phyloP scores from a whole-genome alignment of 768 basidiomycete species.

The Naganishia friedmannii region DNA sequence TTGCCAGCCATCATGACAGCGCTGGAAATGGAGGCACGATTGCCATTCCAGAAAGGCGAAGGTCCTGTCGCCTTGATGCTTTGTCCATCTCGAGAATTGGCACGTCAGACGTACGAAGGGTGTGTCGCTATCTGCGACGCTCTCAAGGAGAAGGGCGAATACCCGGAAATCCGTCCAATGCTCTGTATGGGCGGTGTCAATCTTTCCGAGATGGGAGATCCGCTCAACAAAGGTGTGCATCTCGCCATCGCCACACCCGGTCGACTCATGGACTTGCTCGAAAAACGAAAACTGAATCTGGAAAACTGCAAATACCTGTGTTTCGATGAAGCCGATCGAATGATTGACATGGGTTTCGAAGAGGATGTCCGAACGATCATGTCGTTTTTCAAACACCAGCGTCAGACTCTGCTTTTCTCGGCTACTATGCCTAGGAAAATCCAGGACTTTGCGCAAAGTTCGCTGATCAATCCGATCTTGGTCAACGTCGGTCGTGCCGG shows the following conservation, averaged over 20 bases:
- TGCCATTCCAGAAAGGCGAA: slow-evolving; percentile 88
- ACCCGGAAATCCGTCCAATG: slow-evolving; percentile 80
- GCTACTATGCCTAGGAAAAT: slow-evolving; percentile 99
- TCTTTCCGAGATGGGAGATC: slow-evolving; percentile 95
- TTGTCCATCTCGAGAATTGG: slow-evolving; percentile 94
- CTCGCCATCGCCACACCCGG: slow-evolving; percentile 97
- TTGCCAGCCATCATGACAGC: slow-evolving; percentile 96
- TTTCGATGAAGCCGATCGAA: slow-evolving; percentile 94
- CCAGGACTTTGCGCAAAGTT: slow-evolving; percentile 96
- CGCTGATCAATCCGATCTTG: slow-evolving; percentile 86
- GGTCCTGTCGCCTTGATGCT: slow-evolving; percentile 95
- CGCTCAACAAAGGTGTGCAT: slow-evolving; percentile 84
- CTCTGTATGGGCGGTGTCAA: slow-evolving; percentile 97
- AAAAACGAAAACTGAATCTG: slow-evolving; percentile 88
- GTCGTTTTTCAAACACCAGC: slow-evolving; percentile 98
- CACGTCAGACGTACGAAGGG: slow-evolving; percentile 95
- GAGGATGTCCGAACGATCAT: slow-evolving; percentile 94
- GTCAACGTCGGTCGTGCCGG: slow-evolving; percentile 98
- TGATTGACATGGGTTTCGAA: slow-evolving; percentile 98
- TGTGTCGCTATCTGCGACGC: slow-evolving; percentile 79
- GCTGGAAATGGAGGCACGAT: slow-evolving; percentile 83
- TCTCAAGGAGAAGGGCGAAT: slow-evolving; percentile 69
- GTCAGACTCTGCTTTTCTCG: slow-evolving; percentile 94
- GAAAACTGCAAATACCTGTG: slow-evolving; percentile 94
- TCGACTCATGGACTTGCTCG: slow-evolving; percentile 93